Evolutionary conservation across 352 stramenopile species (phyloP).

Genomic region (Phytophthora pistaciae): DNA sequence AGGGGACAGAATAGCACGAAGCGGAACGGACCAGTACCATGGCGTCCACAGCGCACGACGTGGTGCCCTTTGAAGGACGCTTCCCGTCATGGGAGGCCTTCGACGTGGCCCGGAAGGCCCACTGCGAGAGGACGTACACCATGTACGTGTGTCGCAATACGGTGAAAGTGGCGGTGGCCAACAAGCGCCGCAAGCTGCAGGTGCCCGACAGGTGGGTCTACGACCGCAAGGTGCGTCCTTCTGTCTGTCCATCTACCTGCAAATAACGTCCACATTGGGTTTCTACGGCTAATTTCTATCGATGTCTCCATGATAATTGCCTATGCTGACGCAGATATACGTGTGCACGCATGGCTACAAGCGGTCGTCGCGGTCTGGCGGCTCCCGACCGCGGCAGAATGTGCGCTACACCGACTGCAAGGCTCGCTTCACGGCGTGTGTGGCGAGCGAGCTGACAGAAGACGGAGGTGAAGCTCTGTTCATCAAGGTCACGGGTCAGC

Average conservation of each 20-base stretch:
- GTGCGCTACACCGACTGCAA: constrained; percentile 78
- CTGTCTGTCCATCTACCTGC: not conserved
- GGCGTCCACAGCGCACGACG: constrained; percentile 47
- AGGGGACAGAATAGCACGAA: too few relatives aligned
- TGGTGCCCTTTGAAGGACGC: constrained; percentile 71
- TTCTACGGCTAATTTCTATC: not conserved
- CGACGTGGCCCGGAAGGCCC: constrained; percentile 65
- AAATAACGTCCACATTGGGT: constrained; percentile 13
- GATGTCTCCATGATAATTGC: not conserved
- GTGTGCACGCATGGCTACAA: constrained; percentile 83
- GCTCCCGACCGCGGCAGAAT: constrained; percentile 69
- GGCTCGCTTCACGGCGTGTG: constrained; percentile 71
- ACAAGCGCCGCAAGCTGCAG: constrained; percentile 76
- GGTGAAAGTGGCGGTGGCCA: constrained; percentile 77
- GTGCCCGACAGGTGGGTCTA: constrained; percentile 72
- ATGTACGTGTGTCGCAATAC: constrained; percentile 87
- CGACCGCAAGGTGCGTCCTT: constrained; percentile 63
- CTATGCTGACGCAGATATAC: constrained; percentile 53
- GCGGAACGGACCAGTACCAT: constrained; percentile 21
- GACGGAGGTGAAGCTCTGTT: constrained; percentile 59
- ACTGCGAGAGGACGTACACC: constrained; percentile 82
- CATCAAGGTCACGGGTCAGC: constrained; percentile 72
- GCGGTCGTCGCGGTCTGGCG: constrained; percentile 68
- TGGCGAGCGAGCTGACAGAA: constrained; percentile 61
- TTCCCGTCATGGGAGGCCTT: constrained; percentile 86